Percentiles rank a stretch among this genome's conserved stretches.
These are phyloP conservation scores for Mycena belliarum DNA, from an alignment of 768 basidiomycete species.

Conservation along the genomic window DNA sequence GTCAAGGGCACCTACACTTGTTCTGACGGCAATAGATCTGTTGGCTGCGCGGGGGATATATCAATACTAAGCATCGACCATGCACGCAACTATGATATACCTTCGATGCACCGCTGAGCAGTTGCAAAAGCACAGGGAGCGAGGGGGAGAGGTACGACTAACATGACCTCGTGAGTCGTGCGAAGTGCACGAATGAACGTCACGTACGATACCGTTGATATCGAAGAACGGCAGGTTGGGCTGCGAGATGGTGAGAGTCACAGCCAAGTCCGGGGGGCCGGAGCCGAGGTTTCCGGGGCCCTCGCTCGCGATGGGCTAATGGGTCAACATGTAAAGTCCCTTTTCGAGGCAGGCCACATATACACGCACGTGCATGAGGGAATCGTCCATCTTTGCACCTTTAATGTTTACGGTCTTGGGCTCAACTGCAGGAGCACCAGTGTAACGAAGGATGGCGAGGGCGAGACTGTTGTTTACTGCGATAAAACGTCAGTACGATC, in stretches of 20 bases:
- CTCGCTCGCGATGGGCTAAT: conserved; percentile 18
- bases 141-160: conserved; percentile 8
- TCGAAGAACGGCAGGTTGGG: conserved; percentile 20
- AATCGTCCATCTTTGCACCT: conserved; percentile 28
- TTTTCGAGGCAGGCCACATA: not conserved
- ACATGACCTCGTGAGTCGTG: not conserved
- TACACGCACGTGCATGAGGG: conserved; percentile 31
- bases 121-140: conserved; percentile 2
- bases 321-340: too few relatives aligned
- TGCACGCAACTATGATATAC: not conserved
- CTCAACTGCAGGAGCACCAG: conserved; percentile 33
- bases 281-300: conserved; percentile 19
- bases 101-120: conserved; percentile 8
- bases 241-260: conserved; percentile 18
- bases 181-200: not conserved
- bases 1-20: not conserved
- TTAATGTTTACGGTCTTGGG: conserved; percentile 30
- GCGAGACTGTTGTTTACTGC: conserved; percentile 33
- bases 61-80: too few relatives aligned
- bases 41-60: not conserved
- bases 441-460: conserved; percentile 39
- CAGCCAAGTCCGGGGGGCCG: conserved; percentile 12
- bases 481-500: too few relatives aligned
- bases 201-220: conserved; percentile 20
- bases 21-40: not conserved